Conservation (phyloP, 345 rosid species). For the Iberis pinnata region DNA sequence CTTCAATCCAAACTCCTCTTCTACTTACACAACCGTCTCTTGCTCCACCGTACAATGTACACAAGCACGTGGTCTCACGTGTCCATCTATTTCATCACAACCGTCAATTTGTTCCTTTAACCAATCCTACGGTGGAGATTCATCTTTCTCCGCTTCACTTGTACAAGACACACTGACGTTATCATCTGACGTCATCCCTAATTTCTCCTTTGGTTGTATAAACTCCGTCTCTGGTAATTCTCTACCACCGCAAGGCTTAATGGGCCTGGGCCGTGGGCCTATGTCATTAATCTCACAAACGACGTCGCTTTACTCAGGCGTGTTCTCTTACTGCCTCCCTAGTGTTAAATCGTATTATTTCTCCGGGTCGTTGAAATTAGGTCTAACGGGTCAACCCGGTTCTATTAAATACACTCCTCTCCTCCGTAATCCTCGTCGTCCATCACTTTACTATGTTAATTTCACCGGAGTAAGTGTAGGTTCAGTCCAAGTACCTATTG, state of each 20-base stretch:
- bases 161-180: conserved; percentile 50
- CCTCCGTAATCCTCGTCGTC: conserved; percentile 59
- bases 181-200: conserved; percentile 41
- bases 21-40: conserved; percentile 43
- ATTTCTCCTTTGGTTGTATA: conserved; percentile 63
- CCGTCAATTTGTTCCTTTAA: conserved; percentile 48
- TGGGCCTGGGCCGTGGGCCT: conserved; percentile 86
- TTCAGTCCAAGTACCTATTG: conserved; percentile 39
- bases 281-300: conserved; percentile 61
- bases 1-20: conserved; percentile 18
- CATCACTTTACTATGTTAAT: conserved; percentile 77
- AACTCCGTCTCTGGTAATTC: conserved; percentile 47
- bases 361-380: conserved; percentile 76
- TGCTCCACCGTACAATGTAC: conserved; percentile 67
- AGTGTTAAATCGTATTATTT: conserved; percentile 74
- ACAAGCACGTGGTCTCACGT: conserved; percentile 60
- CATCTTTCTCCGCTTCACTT: conserved; percentile 60
- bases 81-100: conserved; percentile 40
- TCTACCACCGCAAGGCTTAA: conserved; percentile 68
- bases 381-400: conserved; percentile 63
- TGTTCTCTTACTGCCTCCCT: conserved; percentile 81
- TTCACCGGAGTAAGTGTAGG: conserved; percentile 79
- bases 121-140: conserved; percentile 82
- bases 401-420: conserved; percentile 59
- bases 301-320: conserved; percentile 53